Evolutionary conservation across 2,329 filamentous ascomycete species (phyloP).

Genomic region (Aspergillus sp.): DNA sequence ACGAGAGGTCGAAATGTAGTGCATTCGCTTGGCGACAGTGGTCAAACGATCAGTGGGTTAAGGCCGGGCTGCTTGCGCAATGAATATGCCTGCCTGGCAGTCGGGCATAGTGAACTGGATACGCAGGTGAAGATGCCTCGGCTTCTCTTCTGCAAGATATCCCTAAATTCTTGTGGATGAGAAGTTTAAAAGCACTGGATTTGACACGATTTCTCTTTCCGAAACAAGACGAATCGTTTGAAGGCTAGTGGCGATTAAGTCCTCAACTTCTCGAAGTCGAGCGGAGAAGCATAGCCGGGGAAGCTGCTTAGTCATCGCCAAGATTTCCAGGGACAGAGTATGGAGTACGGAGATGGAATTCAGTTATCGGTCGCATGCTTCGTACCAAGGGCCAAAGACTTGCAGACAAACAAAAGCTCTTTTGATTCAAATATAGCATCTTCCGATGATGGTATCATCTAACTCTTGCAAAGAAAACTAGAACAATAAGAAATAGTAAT

Average conservation of each 20-base stretch:
- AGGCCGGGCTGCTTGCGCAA: constrained; percentile 4
- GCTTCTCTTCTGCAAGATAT: neutral
- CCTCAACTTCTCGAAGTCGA: neutral
- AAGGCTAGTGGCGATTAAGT: neutral
- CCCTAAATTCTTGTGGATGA: neutral
- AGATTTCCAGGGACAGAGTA: neutral
- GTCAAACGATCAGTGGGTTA: neutral
- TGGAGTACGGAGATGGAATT: neutral
- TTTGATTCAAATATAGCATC: neutral
- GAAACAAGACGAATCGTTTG: neutral
- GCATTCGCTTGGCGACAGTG: neutral
- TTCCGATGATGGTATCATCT: neutral
- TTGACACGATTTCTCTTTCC: neutral
- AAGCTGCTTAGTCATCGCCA: constrained; percentile 4
- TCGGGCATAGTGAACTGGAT: constrained; percentile 11
- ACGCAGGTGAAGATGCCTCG: neutral
- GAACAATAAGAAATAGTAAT: neutral
- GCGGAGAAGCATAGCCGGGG: constrained; percentile 7
- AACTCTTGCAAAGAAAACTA: neutral
- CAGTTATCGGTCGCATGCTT: too few relatives aligned
- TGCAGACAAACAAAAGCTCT: neutral
- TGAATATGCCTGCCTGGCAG: constrained; percentile 10
- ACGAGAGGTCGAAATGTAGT: neutral
- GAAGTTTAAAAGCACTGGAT: neutral
- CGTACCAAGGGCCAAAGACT: too few relatives aligned